These are phyloP conservation scores for Gnomoniopsis smithogilvyi DNA, from an alignment of 2,329 filamentous ascomycete species.

Conservation along the genomic window DNA sequence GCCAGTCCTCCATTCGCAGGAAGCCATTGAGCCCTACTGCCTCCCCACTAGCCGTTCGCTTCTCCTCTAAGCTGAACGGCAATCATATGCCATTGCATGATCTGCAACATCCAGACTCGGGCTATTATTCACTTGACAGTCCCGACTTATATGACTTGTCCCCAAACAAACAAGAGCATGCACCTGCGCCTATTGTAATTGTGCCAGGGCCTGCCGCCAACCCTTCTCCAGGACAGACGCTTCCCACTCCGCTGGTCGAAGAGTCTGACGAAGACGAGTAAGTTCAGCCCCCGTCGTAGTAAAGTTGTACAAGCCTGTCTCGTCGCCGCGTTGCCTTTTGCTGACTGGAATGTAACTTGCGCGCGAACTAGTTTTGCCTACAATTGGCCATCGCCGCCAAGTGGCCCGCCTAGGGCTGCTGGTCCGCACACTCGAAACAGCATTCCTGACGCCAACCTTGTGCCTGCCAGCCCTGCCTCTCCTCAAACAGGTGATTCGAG, in stretches of 20 bases:
- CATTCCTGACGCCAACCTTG: slow-evolving; percentile 37
- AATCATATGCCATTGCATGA: slow-evolving; percentile 28
- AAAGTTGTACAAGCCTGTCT: not conserved
- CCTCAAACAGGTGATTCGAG: slow-evolving; percentile 35
- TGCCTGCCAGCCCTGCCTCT: slow-evolving; percentile 35
- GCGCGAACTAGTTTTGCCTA: slow-evolving; percentile 13
- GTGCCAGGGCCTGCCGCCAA: not conserved
- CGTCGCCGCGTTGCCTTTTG: slow-evolving; percentile 16
- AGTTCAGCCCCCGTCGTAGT: slow-evolving; percentile 4
- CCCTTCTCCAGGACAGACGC: not conserved
- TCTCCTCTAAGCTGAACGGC: slow-evolving; percentile 38
- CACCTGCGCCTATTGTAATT: not conserved
- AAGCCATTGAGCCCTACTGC: slow-evolving; percentile 59
- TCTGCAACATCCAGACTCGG: slow-evolving; percentile 48
- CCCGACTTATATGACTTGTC: slow-evolving; percentile 55
- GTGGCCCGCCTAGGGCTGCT: slow-evolving; percentile 21
- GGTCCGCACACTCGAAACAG: slow-evolving; percentile 30
- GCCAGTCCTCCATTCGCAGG: slow-evolving; percentile 45
- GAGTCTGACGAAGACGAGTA: slow-evolving; percentile 16
- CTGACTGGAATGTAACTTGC: slow-evolving; percentile 20
- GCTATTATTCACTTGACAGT: slow-evolving; percentile 56
- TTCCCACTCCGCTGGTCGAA: slow-evolving; percentile 10
- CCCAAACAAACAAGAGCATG: slow-evolving; percentile 35
- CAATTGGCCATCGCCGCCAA: slow-evolving; percentile 18
- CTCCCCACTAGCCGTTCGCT: slow-evolving; percentile 47